Base-by-base conservation (phyloP, 257 asterid species). In the Solanum chilense region DNA sequence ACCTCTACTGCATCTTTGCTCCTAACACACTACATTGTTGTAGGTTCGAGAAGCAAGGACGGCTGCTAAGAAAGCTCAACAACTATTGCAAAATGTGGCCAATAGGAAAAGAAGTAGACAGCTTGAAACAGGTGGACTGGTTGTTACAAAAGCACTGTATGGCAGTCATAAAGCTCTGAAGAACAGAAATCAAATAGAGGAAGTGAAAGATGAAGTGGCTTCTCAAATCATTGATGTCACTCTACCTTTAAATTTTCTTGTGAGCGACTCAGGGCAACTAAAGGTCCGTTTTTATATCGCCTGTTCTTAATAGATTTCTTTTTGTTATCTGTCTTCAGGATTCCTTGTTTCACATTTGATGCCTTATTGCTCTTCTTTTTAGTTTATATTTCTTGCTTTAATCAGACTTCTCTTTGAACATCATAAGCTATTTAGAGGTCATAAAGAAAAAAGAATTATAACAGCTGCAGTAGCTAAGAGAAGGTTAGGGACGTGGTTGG, bases 61-160 rank as follows among this genome's bases (percentile, higher is more conserved):
- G n/a, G 98, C 97, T 83, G 99, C 99, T 84, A 90, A 90, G 93
- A 95, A 94, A 93, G 99, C 99, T 74, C 99, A 96, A 86, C 94
- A 93, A 86, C 91, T 97, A 89, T 93, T 97, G 89, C 94, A 91
- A 89, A 95, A 89, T 92, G 99, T 95, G 77, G 90, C 99, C 86
- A 92, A 92, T 86, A 93, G 99, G 93, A 97, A 96, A 91, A 93
- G 84, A 90, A 93, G 86, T 85, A 93, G 88, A 88, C 99, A 97
- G 86, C 88, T 66, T 73, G 98, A 95, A 92, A 87, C 84, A 49
- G 95, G 92, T 58, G 98, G 99, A 78, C 88, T 97, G 82, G 97
- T 95, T 85, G 86, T 97, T 70, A 90, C 90, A 73, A 90, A 89
- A 86, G 99, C 99, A 29, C 88, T 93, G 58, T 97, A 97, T 89